Evolutionary conservation across 768 basidiomycete species (phyloP).

Genomic region (Pluteus cervinus): DNA sequence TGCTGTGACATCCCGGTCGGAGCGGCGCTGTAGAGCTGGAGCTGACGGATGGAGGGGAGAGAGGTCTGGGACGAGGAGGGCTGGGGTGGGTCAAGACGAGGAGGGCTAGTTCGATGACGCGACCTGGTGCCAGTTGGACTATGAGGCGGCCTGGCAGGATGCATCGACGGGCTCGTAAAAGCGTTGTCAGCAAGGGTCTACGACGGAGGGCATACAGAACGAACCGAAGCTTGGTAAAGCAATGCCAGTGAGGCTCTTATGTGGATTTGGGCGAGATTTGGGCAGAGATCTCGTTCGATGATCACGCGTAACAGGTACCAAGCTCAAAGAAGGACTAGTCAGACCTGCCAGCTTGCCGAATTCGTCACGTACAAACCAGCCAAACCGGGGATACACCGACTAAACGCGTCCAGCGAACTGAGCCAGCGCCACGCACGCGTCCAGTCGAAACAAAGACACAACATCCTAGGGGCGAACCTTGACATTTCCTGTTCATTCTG

Average conservation of each 20-base stretch:
- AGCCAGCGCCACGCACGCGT: constrained; percentile 1
- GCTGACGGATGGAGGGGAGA: constrained; percentile 63
- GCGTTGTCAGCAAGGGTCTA: constrained; percentile 14
- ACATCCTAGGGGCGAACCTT: too few species aligned
- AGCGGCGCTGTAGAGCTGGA: constrained; percentile 61
- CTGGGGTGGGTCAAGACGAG: constrained; percentile 16
- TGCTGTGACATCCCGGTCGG: constrained; percentile 35
- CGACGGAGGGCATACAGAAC: constrained; percentile 13
- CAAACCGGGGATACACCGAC: constrained; percentile 19
- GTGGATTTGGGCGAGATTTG: constrained; percentile 18
- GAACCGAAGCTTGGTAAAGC: constrained; percentile 22
- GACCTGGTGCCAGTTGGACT: constrained; percentile 15
- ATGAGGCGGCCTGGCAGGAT: constrained; percentile 17
- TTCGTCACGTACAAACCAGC: constrained; percentile 20
- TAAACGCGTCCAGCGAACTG: constrained; percentile 9
- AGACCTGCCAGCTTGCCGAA: constrained; percentile 26
- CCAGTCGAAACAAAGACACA: too few species aligned
- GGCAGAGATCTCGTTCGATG: too few species aligned
- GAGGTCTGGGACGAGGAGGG: constrained; percentile 25
- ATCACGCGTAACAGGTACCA: constrained; percentile 30
- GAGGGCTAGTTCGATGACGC: constrained; percentile 15
- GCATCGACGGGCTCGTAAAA: constrained; percentile 13
- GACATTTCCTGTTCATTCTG: too few species aligned
- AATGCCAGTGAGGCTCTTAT: constrained; percentile 25
- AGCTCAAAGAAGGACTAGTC: constrained; percentile 29